A percentile compares a stretch with the other conserved stretches of the same genome.
Conservation (phyloP, 202 grass and related monocot genomes). For the Panicum virgatum region DNA sequence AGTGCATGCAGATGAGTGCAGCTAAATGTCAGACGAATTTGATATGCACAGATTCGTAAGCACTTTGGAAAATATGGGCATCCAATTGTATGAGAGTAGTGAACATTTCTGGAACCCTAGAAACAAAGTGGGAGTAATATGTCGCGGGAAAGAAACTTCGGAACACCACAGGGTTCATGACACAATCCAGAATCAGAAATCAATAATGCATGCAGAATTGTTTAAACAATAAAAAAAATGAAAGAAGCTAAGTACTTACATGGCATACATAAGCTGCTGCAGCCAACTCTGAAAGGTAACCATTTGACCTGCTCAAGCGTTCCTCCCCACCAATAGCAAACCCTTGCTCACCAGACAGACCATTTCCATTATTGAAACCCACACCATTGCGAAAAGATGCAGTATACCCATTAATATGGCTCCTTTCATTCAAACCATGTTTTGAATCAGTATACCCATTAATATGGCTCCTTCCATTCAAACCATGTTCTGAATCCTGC, state of each 20-base stretch:
- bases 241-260: slow-evolving; percentile 54
- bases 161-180: neutral
- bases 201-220: neutral
- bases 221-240: neutral
- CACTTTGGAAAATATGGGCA: slow-evolving; percentile 10
- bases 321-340: slow-evolving; percentile 93
- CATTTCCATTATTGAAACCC: slow-evolving; percentile 94
- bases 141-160: neutral
- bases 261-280: slow-evolving; percentile 90
- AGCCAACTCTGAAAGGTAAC: slow-evolving; percentile 86
- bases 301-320: slow-evolving; percentile 82
- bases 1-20: neutral
- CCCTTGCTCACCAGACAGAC: slow-evolving; percentile 79
- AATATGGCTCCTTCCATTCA: slow-evolving; percentile 39
- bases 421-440: slow-evolving; percentile 41
- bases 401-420: slow-evolving; percentile 46
- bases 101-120: neutral
- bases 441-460: slow-evolving; percentile 48
- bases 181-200: slow-evolving; percentile 1
- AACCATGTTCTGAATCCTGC: slow-evolving; percentile 27
- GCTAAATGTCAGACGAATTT: neutral
- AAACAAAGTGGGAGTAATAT: neutral
- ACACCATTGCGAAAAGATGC: slow-evolving; percentile 90
- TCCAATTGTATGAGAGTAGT: neutral
- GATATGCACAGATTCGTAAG: neutral